Base-by-base conservation (phyloP, 2,329 filamentous ascomycete species). In the Cladosporium colombiae region DNA sequence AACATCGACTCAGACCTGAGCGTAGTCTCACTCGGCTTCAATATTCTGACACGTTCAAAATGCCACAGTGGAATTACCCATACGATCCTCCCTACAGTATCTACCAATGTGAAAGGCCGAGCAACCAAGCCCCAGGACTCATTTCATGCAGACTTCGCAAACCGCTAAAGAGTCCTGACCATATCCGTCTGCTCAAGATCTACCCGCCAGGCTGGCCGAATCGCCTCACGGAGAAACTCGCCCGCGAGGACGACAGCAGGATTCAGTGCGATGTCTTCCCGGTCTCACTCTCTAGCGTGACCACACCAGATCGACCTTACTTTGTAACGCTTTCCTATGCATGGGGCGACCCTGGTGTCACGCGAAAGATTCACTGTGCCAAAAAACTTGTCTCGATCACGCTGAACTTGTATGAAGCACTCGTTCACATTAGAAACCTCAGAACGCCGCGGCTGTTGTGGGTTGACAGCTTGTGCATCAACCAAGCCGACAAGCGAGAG, bases 381-480 rank as follows among this genome's bases (percentile, higher is more conserved):
- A 29, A 29, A 29, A 18, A 29, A 7, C 3, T 18, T 13, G 49
- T 52, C 16, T 18, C 49, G 5, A 25, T 52, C 11, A 25, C 49
- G 6, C 8, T 27, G 49, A 52, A 29, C 49, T 29, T 52, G 13
- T 52, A 52, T 29, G 49, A 52, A 27, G 49, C 49, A 29, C 23
- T 52, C 8, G 13, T 52, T 21, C 27, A 29, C n/a, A 16, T 52
- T 25, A 52, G 49, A n/a, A 25, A 52, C 16, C 49, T 29, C 1
- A 52, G 49, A 18, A 52, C 49, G 13, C 58, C 58, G 18, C 23
- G 58, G 29, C 10, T 46, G 14, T 31, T 58, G 21, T 66, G 64
- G 64, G 53, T 65, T 53, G 64, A 65, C 37, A 35, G 40, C 14
- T 40, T 65, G n/a, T 65, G 64, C 40, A 65, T 65, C 29, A 33